Evolutionary conservation across 108 stramenopile species (phyloP).

Genomic region (Chaetoceros tenuissimus): DNA sequence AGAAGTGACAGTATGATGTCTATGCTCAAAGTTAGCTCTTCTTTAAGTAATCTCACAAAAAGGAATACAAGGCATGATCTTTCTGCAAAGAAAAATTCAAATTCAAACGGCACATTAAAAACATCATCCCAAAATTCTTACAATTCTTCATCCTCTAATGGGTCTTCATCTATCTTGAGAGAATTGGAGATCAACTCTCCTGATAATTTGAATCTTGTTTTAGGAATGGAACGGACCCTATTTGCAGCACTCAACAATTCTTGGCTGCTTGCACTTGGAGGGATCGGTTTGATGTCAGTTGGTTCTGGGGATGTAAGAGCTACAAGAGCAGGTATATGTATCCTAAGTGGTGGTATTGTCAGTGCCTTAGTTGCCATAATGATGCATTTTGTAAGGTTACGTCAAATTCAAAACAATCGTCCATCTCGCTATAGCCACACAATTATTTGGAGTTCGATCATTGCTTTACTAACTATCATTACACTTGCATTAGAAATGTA

Average conservation of each 20-base stretch:
- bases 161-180: too few relatives aligned
- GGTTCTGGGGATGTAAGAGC: not conserved
- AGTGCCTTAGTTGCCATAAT: not conserved
- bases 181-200: too few relatives aligned
- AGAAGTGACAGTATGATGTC: too few relatives aligned
- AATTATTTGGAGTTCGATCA: not conserved
- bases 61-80: too few relatives aligned
- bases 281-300: not conserved
- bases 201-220: too few relatives aligned
- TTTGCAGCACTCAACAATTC: not conserved
- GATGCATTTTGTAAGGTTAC: not conserved
- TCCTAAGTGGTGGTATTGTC: not conserved
- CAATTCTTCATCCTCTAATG: too few relatives aligned
- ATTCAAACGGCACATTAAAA: too few relatives aligned
- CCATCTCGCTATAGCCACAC: not conserved
- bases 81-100: too few relatives aligned
- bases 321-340: not conserved
- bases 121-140: too few relatives aligned
- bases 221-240: not conserved
- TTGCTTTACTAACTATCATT: not conserved
- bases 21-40: too few relatives aligned
- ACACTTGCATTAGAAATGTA: not conserved
- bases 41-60: too few relatives aligned
- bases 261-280: not conserved
- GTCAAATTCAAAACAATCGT: not conserved